A percentile compares a stretch with the other conserved stretches of the same genome.
These are phyloP conservation scores for Leccinum fallax DNA, from an alignment of 1,284 basidiomycete genomes.

Conservation along the genomic window DNA sequence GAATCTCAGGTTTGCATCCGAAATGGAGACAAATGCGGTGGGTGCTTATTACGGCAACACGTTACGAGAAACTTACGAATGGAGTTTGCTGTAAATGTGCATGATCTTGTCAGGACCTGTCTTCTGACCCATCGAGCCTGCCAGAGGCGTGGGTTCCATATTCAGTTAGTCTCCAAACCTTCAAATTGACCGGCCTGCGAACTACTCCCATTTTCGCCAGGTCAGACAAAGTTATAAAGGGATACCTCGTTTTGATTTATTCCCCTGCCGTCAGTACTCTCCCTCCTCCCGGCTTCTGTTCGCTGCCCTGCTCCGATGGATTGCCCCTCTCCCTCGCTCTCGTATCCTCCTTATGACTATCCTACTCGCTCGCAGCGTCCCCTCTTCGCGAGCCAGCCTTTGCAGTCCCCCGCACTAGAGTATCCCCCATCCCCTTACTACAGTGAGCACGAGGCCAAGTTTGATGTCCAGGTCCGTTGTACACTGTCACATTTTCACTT, in stretches of 20 bases:
- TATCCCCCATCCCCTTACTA: neutral
- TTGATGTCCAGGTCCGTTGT: constrained; percentile 29
- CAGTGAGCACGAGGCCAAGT: constrained; percentile 21
- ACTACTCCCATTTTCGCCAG: constrained; percentile 22
- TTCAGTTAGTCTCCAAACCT: constrained; percentile 20
- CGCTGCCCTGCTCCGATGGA: constrained; percentile 15
- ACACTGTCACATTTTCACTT: neutral
- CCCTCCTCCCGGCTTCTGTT: constrained; percentile 8
- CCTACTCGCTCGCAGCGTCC: neutral
- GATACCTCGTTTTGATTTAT: constrained; percentile 11
- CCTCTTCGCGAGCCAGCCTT: neutral
- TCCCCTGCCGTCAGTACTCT: constrained; percentile 24
- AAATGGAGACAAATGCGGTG: constrained; percentile 31
- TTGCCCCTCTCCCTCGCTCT: constrained; percentile 2
- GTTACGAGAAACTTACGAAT: constrained; percentile 33
- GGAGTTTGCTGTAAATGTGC: constrained; percentile 33
- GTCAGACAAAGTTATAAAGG: constrained; percentile 38
- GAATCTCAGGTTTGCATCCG: constrained; percentile 26
- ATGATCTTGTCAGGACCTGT: constrained; percentile 30
- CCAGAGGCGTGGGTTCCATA: constrained; percentile 36
- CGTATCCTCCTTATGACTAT: constrained; percentile 9
- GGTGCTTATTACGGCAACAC: constrained; percentile 30
- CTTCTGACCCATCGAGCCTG: constrained; percentile 36
- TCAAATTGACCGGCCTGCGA: constrained; percentile 24
- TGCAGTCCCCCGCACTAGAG: constrained; percentile 6